Percentiles rank a stretch among this genome's conserved stretches.
Evolutionary conservation across 2,329 filamentous ascomycete species (phyloP).

Genomic region (Colletotrichum somersetense): DNA sequence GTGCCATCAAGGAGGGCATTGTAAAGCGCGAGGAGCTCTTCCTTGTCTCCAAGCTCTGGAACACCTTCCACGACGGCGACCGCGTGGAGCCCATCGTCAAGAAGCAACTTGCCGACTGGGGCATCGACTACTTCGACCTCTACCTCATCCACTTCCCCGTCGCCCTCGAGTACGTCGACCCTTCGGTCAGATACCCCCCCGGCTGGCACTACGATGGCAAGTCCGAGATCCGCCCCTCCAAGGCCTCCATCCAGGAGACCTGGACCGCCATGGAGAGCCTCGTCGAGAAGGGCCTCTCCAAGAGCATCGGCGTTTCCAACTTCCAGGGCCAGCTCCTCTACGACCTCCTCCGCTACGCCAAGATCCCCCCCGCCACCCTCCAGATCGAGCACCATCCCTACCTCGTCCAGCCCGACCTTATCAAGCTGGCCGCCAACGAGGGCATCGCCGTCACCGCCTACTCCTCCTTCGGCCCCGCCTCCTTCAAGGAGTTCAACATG

Average conservation of each 20-base stretch:
- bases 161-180: constrained; percentile 87
- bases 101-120: constrained; percentile 85
- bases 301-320: constrained; percentile 85
- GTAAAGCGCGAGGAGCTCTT: constrained; percentile 90
- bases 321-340: constrained; percentile 83
- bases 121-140: constrained; percentile 90
- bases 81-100: constrained; percentile 80
- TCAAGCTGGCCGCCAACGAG: constrained; percentile 77
- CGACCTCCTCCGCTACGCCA: constrained; percentile 83
- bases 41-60: constrained; percentile 94
- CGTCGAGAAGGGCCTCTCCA: constrained; percentile 75
- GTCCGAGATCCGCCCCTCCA: constrained; percentile 71
- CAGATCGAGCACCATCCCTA: constrained; percentile 95
- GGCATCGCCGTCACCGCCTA: constrained; percentile 84
- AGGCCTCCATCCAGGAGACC: constrained; percentile 82
- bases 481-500: constrained; percentile 83
- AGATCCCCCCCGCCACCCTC: constrained; percentile 79
- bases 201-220: constrained; percentile 78
- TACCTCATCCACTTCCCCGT: constrained; percentile 93
- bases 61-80: constrained; percentile 87
- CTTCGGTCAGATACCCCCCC: constrained; percentile 81
- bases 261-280: constrained; percentile 85
- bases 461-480: constrained; percentile 84
- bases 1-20: constrained; percentile 83
- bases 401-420: constrained; percentile 79